phyloP scores from a whole-genome alignment of 257 asterid species.

The Avicennia marina region DNA sequence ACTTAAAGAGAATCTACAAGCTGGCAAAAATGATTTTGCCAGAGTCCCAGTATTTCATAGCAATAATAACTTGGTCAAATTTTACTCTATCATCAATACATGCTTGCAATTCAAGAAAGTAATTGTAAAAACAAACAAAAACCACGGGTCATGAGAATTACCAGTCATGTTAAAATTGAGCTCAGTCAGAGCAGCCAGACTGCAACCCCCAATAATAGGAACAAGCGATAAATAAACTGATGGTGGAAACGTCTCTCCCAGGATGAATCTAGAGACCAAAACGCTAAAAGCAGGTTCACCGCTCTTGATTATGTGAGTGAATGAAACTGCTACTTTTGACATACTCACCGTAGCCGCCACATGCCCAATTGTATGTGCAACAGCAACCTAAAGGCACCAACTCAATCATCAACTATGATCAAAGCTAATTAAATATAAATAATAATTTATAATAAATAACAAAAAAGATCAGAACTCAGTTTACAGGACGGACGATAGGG shows the following conservation, averaged over 20 bases:
- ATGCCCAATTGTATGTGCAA: slow-evolving; percentile 98
- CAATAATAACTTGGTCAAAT: neutral
- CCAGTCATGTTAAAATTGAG: slow-evolving; percentile 30
- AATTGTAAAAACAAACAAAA: too few relatives aligned
- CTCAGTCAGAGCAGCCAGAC: slow-evolving; percentile 16
- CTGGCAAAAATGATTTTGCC: slow-evolving; percentile 4
- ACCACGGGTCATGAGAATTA: too few relatives aligned
- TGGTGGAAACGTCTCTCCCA: slow-evolving; percentile 80
- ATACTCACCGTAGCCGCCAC: slow-evolving; percentile 98
- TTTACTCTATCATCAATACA: too few relatives aligned
- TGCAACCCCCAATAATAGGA: slow-evolving; percentile 92
- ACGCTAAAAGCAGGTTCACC: slow-evolving; percentile 97
- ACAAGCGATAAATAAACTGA: slow-evolving; percentile 74
- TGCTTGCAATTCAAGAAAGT: too few relatives aligned
- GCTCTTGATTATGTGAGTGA: slow-evolving; percentile 94
- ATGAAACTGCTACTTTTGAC: slow-evolving; percentile 98
- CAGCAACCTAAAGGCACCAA: slow-evolving; percentile 59
- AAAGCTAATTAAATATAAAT: too few relatives aligned
- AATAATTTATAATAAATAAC: too few relatives aligned
- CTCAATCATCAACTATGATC: too few relatives aligned
- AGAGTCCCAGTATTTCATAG: neutral
- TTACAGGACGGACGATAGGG: too few relatives aligned
- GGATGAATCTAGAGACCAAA: slow-evolving; percentile 69
- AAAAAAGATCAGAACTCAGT: too few relatives aligned
- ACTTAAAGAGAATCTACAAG: slow-evolving; percentile 4